These are phyloP conservation scores for Nigrospora sphaerica DNA, from an alignment of 2,329 filamentous ascomycete genomes.

Conservation along the genomic window DNA sequence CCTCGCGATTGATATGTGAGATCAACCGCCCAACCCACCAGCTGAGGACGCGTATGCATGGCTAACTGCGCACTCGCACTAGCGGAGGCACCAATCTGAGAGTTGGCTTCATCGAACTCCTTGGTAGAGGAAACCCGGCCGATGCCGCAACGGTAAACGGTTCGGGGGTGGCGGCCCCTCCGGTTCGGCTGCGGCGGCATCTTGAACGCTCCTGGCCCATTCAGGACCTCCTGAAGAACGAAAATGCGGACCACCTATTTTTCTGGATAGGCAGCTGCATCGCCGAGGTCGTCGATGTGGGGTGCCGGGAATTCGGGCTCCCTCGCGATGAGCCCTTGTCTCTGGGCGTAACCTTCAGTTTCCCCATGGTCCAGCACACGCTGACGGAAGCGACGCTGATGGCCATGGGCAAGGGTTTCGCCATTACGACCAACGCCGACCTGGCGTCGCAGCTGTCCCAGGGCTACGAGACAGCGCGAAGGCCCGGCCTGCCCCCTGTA, in stretches of 20 bases:
- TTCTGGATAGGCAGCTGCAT: slow-evolving; percentile 77
- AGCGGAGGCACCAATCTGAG: slow-evolving; percentile 64
- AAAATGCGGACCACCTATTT: slow-evolving; percentile 70
- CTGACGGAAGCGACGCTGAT: slow-evolving; percentile 57
- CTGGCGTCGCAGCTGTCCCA: slow-evolving; percentile 50
- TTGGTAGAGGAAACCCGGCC: slow-evolving; percentile 26
- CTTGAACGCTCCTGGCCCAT: slow-evolving; percentile 71
- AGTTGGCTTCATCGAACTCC: slow-evolving; percentile 59
- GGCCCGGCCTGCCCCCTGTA: slow-evolving; percentile 51
- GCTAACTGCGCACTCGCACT: slow-evolving; percentile 12
- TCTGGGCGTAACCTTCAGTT: slow-evolving; percentile 64
- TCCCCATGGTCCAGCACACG: slow-evolving; percentile 59
- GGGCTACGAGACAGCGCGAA: slow-evolving; percentile 49
- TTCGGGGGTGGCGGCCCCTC: slow-evolving; percentile 3
- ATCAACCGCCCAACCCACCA: slow-evolving; percentile 3
- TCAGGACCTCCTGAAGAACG: slow-evolving; percentile 62
- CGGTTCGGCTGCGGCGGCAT: slow-evolving; percentile 44
- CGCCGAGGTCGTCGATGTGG: slow-evolving; percentile 61
- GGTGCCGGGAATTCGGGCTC: slow-evolving; percentile 35
- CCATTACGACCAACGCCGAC: slow-evolving; percentile 52
- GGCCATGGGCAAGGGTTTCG: slow-evolving; percentile 66
- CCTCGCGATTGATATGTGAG: slow-evolving; percentile 61
- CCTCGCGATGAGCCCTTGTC: slow-evolving; percentile 40
- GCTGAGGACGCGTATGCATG: neutral
- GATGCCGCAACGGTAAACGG: slow-evolving; percentile 1